phyloP scores from a whole-genome alignment of 108 stramenopile genomes.

The Stephanodiscus triporus region DNA sequence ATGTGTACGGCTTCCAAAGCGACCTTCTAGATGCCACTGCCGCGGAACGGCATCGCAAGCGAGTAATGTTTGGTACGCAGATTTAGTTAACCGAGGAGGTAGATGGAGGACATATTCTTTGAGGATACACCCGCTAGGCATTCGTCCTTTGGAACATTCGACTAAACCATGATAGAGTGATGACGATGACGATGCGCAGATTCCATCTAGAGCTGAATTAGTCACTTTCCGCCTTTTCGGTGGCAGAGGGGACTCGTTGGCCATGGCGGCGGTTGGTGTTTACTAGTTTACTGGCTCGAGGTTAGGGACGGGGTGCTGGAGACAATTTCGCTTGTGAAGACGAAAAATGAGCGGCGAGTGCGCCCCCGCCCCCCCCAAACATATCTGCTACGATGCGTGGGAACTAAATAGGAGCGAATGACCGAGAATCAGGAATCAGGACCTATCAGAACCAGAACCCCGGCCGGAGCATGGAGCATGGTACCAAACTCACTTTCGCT shows the following conservation, averaged over 20 bases:
- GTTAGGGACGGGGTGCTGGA: too few relatives aligned
- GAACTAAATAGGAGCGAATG: too few relatives aligned
- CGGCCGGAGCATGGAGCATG: too few relatives aligned
- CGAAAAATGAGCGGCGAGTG: too few relatives aligned
- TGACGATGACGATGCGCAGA: not conserved
- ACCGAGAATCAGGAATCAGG: too few relatives aligned
- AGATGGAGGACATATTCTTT: constrained; percentile 58
- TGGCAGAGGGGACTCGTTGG: not conserved
- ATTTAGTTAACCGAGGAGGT: constrained; percentile 64
- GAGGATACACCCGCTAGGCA: constrained; percentile 10
- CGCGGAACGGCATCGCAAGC: constrained; percentile 50
- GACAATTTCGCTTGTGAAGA: too few relatives aligned
- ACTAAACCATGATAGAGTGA: constrained; percentile 1
- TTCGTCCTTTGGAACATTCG: constrained; percentile 31
- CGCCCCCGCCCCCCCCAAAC: too few relatives aligned
- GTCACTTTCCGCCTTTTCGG: constrained; percentile 4
- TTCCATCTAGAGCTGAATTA: not conserved
- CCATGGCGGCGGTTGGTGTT: not conserved
- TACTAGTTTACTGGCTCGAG: too few relatives aligned
- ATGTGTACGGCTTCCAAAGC: constrained; percentile 75
- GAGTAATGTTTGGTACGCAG: constrained; percentile 59
- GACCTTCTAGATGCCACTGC: constrained; percentile 76
- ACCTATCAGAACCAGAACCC: too few relatives aligned
- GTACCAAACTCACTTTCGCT: too few relatives aligned
- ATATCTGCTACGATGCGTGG: too few relatives aligned